Evolutionary conservation across 306 rosid genomes (phyloP).

Genomic region (Cicer yamashitae): DNA sequence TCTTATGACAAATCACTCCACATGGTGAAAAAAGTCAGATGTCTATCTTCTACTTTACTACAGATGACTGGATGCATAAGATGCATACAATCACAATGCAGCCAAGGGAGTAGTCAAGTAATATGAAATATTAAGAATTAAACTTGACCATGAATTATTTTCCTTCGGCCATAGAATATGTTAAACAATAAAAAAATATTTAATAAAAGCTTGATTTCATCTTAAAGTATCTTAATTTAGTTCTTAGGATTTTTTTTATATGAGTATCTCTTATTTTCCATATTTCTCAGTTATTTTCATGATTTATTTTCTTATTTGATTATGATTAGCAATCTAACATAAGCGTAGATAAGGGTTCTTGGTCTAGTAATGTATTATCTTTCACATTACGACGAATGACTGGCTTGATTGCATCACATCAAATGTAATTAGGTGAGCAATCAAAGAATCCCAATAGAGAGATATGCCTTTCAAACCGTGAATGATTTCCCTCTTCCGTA

Average conservation of each 20-base stretch:
- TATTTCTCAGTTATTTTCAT: background rate
- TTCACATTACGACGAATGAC: conserved; percentile 8
- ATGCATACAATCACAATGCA: background rate
- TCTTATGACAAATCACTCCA: background rate
- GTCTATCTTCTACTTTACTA: background rate
- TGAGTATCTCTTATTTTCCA: background rate
- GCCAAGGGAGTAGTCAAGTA: background rate
- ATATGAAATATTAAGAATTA: background rate
- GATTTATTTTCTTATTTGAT: background rate
- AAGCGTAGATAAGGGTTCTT: too few species aligned
- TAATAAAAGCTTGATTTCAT: background rate
- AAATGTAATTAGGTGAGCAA: background rate
- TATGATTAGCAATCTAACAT: too few species aligned
- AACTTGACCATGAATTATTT: background rate
- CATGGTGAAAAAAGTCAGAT: background rate
- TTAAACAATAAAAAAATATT: background rate
- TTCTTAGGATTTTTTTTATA: background rate
- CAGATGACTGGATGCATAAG: background rate
- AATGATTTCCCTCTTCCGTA: background rate
- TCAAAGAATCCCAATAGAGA: background rate
- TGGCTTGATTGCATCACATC: background rate
- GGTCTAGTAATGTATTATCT: background rate
- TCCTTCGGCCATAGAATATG: background rate
- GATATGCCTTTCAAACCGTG: background rate
- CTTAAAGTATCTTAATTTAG: background rate